Conservation (phyloP, 306 rosid species). For the Urtica urens region DNA sequence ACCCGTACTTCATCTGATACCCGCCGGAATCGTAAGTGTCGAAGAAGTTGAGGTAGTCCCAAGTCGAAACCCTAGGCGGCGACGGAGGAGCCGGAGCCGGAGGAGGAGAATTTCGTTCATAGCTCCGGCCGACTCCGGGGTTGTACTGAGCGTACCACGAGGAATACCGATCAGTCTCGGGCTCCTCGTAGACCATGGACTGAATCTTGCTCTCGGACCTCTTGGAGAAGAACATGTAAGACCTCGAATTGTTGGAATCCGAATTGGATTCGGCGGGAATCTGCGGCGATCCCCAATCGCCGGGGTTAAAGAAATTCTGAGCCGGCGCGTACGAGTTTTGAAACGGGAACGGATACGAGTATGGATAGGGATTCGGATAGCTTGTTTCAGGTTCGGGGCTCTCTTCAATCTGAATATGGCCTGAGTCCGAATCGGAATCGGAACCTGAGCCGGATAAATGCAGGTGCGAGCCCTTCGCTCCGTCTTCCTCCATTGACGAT, state of each 20-base stretch:
- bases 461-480: constrained; percentile 45
- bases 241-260: neutral
- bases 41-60: constrained; percentile 82
- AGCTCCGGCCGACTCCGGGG: constrained; percentile 12
- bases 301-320: neutral
- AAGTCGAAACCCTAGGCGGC: constrained; percentile 59
- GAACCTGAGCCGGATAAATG: constrained; percentile 55
- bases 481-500: constrained; percentile 12
- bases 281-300: neutral
- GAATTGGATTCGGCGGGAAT: too few relatives aligned
- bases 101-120: constrained; percentile 28
- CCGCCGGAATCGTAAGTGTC: constrained; percentile 40
- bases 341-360: neutral
- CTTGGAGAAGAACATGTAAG: constrained; percentile 46
- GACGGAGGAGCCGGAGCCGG: constrained; percentile 82
- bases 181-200: constrained; percentile 40
- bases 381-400: constrained; percentile 25
- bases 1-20: constrained; percentile 31
- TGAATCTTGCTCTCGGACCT: constrained; percentile 41
- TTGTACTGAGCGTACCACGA: constrained; percentile 22
- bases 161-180: constrained; percentile 25
- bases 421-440: constrained; percentile 35
- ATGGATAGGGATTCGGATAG: constrained; percentile 6
- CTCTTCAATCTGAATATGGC: constrained; percentile 47
- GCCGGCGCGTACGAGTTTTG: neutral